Percentiles rank a stretch among this genome's conserved stretches.
phyloP scores from a whole-genome alignment of 768 basidiomycete genomes.

The Tephrocybe sp. region DNA sequence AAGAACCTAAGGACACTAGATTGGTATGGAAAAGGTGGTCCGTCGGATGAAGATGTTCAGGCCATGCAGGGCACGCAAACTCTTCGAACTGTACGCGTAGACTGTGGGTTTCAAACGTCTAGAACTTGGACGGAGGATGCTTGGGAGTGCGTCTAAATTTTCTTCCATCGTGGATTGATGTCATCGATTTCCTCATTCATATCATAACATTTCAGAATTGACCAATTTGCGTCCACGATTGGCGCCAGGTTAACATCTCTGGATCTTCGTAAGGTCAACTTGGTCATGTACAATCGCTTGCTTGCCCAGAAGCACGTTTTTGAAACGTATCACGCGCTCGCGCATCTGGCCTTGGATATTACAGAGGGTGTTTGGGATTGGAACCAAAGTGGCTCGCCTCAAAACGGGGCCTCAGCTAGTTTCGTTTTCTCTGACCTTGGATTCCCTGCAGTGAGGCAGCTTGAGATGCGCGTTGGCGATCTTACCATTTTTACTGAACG shows the following conservation, averaged over 20 bases:
- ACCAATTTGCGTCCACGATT: background rate
- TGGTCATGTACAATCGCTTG: background rate
- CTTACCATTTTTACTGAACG: conserved; percentile 9
- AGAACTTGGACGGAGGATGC: conserved; percentile 12
- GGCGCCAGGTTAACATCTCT: background rate
- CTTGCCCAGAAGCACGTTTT: background rate
- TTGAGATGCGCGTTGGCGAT: conserved; percentile 19
- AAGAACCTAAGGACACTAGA: conserved; percentile 13
- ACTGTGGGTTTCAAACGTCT: conserved; percentile 15
- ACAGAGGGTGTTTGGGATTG: conserved; percentile 22
- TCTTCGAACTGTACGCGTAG: conserved; percentile 11
- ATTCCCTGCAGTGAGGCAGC: conserved; percentile 15
- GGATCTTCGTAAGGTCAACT: background rate
- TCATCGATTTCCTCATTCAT: too few species aligned
- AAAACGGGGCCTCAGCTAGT: conserved; percentile 9
- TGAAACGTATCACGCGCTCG: conserved; percentile 9
- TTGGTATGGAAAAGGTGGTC: conserved; percentile 13
- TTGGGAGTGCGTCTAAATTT: too few species aligned
- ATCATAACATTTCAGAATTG: background rate
- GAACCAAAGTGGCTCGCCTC: conserved; percentile 14
- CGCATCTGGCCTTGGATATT: conserved; percentile 18
- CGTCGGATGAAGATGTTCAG: background rate
- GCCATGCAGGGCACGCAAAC: conserved; percentile 1
- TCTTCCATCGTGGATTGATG: too few species aligned
- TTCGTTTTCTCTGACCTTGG: conserved; percentile 15